A percentile compares a stretch with the other conserved stretches of the same genome.
Conservation (phyloP, 495 filamentous ascomycete species). For the Usnea hakonensis region DNA sequence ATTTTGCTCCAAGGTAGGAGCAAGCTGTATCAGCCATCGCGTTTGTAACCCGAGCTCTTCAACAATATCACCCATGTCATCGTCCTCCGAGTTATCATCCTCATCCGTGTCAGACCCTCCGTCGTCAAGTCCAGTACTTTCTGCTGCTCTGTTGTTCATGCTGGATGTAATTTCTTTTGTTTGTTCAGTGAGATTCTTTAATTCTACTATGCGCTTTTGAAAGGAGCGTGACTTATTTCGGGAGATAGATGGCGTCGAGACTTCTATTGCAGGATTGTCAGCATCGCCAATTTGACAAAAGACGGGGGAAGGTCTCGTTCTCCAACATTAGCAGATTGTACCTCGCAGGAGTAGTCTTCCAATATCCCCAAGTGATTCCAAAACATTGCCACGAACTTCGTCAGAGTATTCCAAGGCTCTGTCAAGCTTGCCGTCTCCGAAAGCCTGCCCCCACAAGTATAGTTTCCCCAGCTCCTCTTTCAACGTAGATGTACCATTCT, state of each 20-base stretch:
- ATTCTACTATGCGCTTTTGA: neutral
- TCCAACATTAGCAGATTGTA: neutral
- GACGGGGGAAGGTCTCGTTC: too few relatives aligned
- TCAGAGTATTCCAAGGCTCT: conserved; percentile 21
- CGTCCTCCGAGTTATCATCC: neutral
- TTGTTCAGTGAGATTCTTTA: neutral
- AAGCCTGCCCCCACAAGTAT: conserved; percentile 26
- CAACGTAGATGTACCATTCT: neutral
- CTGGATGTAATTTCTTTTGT: neutral
- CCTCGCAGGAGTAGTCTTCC: conserved; percentile 8
- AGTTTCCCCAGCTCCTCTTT: conserved; percentile 22
- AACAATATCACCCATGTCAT: neutral
- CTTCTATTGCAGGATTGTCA: neutral
- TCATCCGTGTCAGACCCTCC: neutral
- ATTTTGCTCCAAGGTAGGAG: neutral
- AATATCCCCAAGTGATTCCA: conserved; percentile 14
- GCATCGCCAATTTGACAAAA: too few relatives aligned
- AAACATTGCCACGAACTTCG: conserved; percentile 11
- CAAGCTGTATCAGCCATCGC: neutral
- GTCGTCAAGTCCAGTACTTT: neutral
- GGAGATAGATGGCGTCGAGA: neutral
- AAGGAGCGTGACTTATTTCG: neutral
- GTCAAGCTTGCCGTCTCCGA: conserved; percentile 22
- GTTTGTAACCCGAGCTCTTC: neutral
- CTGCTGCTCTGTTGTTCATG: neutral